phyloP scores from a whole-genome alignment of 2,329 filamentous ascomycete species.

The Phialophora chinensis region DNA sequence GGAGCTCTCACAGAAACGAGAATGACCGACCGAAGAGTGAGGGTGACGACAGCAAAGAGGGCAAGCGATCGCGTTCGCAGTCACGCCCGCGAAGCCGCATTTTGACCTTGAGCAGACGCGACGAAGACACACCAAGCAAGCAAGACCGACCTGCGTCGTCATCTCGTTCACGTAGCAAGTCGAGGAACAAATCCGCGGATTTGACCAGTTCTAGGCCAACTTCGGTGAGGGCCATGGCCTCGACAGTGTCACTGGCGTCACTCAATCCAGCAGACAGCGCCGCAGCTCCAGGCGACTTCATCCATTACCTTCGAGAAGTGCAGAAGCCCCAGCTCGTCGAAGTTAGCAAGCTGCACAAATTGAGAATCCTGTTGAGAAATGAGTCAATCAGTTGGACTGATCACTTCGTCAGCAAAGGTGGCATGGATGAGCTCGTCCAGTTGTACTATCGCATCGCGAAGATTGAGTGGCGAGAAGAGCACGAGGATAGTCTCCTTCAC shows the following conservation, averaged over 20 bases:
- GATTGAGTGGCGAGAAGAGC: conserved; percentile 96
- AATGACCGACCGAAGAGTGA: conserved; percentile 50
- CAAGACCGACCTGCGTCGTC: conserved; percentile 68
- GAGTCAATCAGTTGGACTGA: conserved; percentile 97
- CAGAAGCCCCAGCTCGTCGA: conserved; percentile 83
- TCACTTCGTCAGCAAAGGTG: conserved; percentile 83
- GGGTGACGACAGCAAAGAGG: conserved; percentile 50
- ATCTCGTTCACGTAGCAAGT: conserved; percentile 42
- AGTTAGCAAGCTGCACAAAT: conserved; percentile 93
- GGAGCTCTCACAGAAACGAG: conserved; percentile 47
- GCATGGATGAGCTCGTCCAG: conserved; percentile 88
- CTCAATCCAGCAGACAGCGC: conserved; percentile 70
- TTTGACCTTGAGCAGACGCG: conserved; percentile 73
- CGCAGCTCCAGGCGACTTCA: conserved; percentile 80
- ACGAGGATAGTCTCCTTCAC: conserved; percentile 90
- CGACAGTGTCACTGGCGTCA: conserved; percentile 60
- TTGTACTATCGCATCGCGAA: conserved; percentile 90
- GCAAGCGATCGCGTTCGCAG: conserved; percentile 53
- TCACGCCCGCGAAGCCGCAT: conserved; percentile 70
- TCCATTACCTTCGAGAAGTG: conserved; percentile 80
- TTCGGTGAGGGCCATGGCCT: conserved; percentile 62
- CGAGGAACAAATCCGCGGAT: conserved; percentile 73
- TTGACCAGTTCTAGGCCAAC: conserved; percentile 62
- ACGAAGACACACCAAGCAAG: conserved; percentile 74
- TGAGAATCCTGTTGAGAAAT: conserved; percentile 85